Evolutionary conservation across 106 monocot species (phyloP), one percentile per base, ranked within the genome.

Genomic region (Narthecium ossifragum): DNA sequence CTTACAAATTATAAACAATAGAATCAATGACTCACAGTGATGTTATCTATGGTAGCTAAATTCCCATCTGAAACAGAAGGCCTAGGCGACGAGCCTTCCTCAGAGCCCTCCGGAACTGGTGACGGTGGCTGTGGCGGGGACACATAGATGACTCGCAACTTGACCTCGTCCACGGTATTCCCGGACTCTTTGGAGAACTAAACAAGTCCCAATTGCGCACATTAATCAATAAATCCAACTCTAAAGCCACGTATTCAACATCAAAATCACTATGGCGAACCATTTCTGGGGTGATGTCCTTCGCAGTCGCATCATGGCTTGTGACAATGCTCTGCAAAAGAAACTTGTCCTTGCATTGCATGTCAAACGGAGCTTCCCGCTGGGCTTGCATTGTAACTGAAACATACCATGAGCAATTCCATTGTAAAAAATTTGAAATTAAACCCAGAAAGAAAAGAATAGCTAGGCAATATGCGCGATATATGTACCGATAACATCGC

Each of bases 341-440:
- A 67, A 92, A 92, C 58, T 84, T 92, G 52, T 92, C 92, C 78
- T 92, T 88, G 70, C 88, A 88, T 28, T 84, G 77, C 71, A 88
- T 58, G 50, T 92, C 92, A 4, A 64, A n/a, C 14, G 88, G 92
- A 34, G 75, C 67, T 37, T 92, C 92, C 66, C 69, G 53, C 57
- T 92, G 92, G 3, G 92, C 92, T 81, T 92, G 92, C 92, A 92
- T 92, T 13, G 92, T 92, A 51, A 92, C 92, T 92, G 49, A 53
- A 58, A 25, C 14, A 43, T 17, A 43, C 12, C 6, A 43, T 3
- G 14, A 13, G 18, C 12, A 43, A 43, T 13, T 43, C 5, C 43
- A 43, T 17, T 43, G 43, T 17, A 43, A 43, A 43, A 39, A 15
- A 39, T 17, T 17, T 17, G 43, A 43, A 43, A 4, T 2, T 43